These are phyloP conservation scores for Eucalyptus sp. DNA, from an alignment of 345 rosid genomes.

Conservation along the genomic window DNA sequence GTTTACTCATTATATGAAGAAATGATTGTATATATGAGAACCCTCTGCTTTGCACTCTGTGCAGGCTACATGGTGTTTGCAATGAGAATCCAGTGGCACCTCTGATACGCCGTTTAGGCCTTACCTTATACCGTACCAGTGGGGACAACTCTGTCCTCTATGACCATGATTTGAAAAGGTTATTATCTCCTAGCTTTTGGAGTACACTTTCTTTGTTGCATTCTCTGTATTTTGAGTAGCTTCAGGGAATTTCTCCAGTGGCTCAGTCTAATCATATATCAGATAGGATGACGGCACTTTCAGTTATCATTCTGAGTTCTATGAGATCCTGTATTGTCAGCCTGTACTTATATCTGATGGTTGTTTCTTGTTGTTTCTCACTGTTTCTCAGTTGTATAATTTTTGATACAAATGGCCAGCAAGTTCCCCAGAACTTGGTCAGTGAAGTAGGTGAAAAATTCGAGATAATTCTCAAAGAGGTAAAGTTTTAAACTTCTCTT, in stretches of 20 bases:
- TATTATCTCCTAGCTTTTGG: not conserved
- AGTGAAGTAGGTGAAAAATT: constrained; percentile 65
- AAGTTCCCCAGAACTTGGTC: constrained; percentile 55
- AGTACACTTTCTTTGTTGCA: not conserved
- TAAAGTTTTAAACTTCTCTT: not conserved
- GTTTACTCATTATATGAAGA: not conserved
- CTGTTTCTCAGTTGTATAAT: constrained; percentile 38
- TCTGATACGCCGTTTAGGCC: constrained; percentile 59
- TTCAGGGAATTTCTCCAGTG: not conserved
- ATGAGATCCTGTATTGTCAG: not conserved
- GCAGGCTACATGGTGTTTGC: constrained; percentile 91
- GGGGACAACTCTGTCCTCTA: constrained; percentile 84
- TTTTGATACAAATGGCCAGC: constrained; percentile 50
- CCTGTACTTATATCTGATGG: not conserved
- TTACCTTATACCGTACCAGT: constrained; percentile 73
- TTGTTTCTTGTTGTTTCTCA: not conserved
- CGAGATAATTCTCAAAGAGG: constrained; percentile 77
- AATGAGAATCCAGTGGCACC: constrained; percentile 93
- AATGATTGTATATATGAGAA: not conserved
- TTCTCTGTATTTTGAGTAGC: not conserved
- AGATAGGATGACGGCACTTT: not conserved
- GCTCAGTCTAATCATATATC: not conserved
- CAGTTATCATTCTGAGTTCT: not conserved
- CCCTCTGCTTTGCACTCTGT: not conserved
- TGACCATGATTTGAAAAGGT: constrained; percentile 97